Conservation (phyloP, 495 filamentous ascomycete genomes). For the Talaromyces borbonicus region DNA sequence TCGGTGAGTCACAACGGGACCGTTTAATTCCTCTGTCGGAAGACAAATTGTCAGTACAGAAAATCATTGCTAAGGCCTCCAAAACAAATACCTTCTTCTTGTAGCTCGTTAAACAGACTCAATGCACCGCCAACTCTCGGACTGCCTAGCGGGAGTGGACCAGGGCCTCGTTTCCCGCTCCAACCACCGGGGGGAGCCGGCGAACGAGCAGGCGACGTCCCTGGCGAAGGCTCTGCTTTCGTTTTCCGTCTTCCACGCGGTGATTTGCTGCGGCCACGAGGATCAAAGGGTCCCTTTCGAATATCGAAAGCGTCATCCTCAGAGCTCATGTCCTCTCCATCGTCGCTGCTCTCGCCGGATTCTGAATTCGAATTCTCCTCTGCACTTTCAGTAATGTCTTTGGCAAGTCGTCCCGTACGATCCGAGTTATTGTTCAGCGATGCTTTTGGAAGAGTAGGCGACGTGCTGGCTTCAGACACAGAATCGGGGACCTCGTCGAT, state of each 20-base stretch:
- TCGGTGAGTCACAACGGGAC: conserved; percentile 7
- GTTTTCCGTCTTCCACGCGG: conserved; percentile 24
- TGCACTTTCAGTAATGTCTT: conserved; percentile 63
- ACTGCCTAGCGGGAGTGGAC: conserved; percentile 9
- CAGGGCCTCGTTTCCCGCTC: conserved; percentile 27
- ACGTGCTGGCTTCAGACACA: neutral
- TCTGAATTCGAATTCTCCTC: conserved; percentile 35
- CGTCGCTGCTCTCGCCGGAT: conserved; percentile 40
- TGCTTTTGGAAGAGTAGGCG: neutral
- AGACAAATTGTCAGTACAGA: neutral
- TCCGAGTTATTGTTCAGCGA: conserved; percentile 7
- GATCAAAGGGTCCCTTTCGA: conserved; percentile 7
- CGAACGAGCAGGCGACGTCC: conserved; percentile 3
- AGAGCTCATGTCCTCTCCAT: conserved; percentile 34
- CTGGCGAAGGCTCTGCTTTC: conserved; percentile 9
- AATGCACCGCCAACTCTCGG: conserved; percentile 29
- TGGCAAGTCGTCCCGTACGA: conserved; percentile 50
- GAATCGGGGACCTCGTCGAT: neutral
- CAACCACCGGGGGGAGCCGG: conserved; percentile 3
- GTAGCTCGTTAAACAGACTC: conserved; percentile 57
- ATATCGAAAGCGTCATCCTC: conserved; percentile 36
- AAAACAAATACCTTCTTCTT: conserved; percentile 63
- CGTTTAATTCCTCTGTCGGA: conserved; percentile 1
- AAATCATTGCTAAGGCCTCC: neutral
- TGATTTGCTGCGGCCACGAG: conserved; percentile 25